Evolutionary conservation across 228 moss, liverwort and hornwort species (phyloP).

Genomic region (Sphagnum fallax): DNA sequence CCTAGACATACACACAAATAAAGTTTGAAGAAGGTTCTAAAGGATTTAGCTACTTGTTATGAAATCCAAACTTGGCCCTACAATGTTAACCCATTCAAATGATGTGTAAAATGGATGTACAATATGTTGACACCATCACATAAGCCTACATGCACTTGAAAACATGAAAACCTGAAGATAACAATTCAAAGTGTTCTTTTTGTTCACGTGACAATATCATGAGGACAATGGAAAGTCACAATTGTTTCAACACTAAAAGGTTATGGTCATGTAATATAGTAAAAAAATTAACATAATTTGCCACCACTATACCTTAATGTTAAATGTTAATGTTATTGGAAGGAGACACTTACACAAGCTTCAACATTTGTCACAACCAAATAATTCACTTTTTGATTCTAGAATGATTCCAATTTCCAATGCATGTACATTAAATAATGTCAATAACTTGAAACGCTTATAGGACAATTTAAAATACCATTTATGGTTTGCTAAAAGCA

Average conservation of each 20-base stretch:
- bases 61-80: not conserved
- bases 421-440: constrained; percentile 1
- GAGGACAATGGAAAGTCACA: constrained; percentile 88
- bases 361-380: constrained; percentile 94
- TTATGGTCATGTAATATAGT: no score
- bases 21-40: not conserved
- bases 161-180: not conserved
- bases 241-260: constrained; percentile 75
- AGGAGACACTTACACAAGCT: constrained; percentile 66
- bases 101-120: no score
- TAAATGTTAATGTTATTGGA: not conserved
- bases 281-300: not conserved
- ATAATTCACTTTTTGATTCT: constrained; percentile 83
- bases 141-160: not conserved
- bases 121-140: not conserved
- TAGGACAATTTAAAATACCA: no score
- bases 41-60: not conserved
- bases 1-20: constrained; percentile 21
- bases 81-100: not conserved
- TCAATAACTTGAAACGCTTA: not conserved
- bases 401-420: constrained; percentile 81
- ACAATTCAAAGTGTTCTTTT: constrained; percentile 10
- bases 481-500: not conserved
- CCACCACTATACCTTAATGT: no score
- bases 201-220: constrained; percentile 70